Evolutionary conservation across 2,329 filamentous ascomycete species (phyloP).

Genomic region (Microascus cirrosus): DNA sequence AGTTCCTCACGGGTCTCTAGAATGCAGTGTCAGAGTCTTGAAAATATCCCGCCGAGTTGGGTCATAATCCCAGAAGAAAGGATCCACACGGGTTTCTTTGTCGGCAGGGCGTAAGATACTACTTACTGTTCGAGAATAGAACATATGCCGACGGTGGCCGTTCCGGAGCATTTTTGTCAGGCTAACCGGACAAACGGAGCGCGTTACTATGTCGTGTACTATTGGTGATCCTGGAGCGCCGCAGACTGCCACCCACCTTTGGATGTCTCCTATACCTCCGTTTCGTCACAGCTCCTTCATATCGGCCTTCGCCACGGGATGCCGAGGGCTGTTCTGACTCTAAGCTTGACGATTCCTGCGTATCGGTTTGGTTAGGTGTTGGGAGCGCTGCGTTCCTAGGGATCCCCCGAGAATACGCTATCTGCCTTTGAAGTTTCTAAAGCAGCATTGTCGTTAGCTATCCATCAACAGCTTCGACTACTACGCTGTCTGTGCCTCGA

Average conservation of each 20-base stretch:
- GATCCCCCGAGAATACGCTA: slow-evolving; percentile 61
- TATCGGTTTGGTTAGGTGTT: slow-evolving; percentile 23
- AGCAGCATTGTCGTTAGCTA: background rate
- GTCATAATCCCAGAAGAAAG: background rate
- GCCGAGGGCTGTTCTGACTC: slow-evolving; percentile 34
- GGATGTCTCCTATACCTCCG: slow-evolving; percentile 70
- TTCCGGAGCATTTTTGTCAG: slow-evolving; percentile 71
- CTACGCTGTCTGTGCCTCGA: background rate
- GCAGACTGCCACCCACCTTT: slow-evolving; percentile 38
- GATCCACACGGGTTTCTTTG: background rate
- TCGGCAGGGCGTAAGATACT: background rate
- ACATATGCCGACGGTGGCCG: slow-evolving; percentile 75
- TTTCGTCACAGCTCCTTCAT: slow-evolving; percentile 35
- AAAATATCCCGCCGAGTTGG: background rate
- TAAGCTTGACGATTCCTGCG: background rate
- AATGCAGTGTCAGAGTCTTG: background rate
- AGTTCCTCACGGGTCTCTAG: slow-evolving; percentile 66
- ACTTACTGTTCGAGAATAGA: slow-evolving; percentile 72
- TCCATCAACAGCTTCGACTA: background rate
- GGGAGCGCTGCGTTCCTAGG: slow-evolving; percentile 40
- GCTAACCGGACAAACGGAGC: slow-evolving; percentile 27
- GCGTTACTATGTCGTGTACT: background rate
- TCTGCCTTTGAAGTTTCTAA: slow-evolving; percentile 73
- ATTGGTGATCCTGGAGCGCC: background rate
- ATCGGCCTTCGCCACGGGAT: slow-evolving; percentile 12